Evolutionary conservation across 2,329 filamentous ascomycete species (phyloP).

Genomic region (Elsinoe ampelina): DNA sequence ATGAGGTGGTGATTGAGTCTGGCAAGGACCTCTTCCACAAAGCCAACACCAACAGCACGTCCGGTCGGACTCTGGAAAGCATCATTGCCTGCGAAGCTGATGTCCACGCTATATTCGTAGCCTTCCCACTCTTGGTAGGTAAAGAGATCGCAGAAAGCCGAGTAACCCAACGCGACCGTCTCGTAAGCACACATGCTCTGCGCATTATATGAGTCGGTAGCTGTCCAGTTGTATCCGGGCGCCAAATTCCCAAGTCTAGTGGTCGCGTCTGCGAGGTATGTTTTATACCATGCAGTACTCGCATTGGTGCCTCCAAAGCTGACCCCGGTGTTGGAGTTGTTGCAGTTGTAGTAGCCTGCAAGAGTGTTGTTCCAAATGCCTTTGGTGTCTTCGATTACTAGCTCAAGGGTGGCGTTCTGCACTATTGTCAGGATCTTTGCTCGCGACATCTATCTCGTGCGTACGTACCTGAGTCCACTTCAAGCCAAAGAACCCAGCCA

Average conservation of each 20-base stretch:
- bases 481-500: slow-evolving; percentile 70
- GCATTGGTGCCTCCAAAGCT: slow-evolving; percentile 47
- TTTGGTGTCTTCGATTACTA: slow-evolving; percentile 53
- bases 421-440: background rate
- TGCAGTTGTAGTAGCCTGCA: slow-evolving; percentile 57
- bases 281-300: slow-evolving; percentile 49
- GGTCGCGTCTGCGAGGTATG: slow-evolving; percentile 58
- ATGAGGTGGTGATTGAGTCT: slow-evolving; percentile 57
- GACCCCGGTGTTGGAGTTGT: slow-evolving; percentile 43
- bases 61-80: slow-evolving; percentile 57
- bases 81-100: slow-evolving; percentile 47
- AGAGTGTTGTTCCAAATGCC: slow-evolving; percentile 55
- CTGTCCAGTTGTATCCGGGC: slow-evolving; percentile 48
- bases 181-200: slow-evolving; percentile 71
- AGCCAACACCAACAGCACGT: slow-evolving; percentile 63
- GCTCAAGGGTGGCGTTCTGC: slow-evolving; percentile 61
- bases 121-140: slow-evolving; percentile 65
- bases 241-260: slow-evolving; percentile 44
- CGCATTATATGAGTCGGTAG: slow-evolving; percentile 54
- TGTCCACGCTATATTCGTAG: slow-evolving; percentile 62
- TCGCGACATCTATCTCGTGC: background rate
- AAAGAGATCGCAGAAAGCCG: slow-evolving; percentile 64
- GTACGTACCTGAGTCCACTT: slow-evolving; percentile 48
- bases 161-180: slow-evolving; percentile 67
- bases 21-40: slow-evolving; percentile 63